phyloP scores from a whole-genome alignment of 768 basidiomycete genomes.

The Boletus sp. region DNA sequence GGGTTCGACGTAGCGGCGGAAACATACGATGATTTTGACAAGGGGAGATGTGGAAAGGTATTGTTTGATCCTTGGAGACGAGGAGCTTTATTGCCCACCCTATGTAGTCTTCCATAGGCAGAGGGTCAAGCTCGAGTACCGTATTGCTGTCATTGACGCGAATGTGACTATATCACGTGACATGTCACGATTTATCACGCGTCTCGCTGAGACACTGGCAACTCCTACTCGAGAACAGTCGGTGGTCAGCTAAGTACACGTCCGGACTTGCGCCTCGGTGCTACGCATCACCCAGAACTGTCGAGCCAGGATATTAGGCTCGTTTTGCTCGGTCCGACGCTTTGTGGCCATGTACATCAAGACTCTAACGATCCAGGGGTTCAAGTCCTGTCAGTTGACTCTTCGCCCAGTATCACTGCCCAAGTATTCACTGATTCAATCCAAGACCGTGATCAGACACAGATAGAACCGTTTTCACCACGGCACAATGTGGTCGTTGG shows the following conservation, averaged over 20 bases:
- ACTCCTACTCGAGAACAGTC: not conserved
- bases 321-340: not conserved
- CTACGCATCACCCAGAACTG: not conserved
- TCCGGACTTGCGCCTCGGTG: not conserved
- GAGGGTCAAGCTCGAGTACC: no score
- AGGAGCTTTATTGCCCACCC: not conserved
- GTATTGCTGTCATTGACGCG: not conserved
- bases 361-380: conserved; percentile 88
- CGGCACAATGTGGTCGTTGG: conserved; percentile 97
- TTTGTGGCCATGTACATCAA: conserved; percentile 68
- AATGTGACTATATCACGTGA: conserved; percentile 24
- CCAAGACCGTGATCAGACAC: conserved; percentile 80
- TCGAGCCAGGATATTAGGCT: not conserved
- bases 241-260: no score
- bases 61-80: conserved; percentile 72
- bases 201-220: not conserved
- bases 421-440: conserved; percentile 2
- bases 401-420: not conserved
- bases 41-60: conserved; percentile 70
- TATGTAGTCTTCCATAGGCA: not conserved
- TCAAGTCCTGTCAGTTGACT: conserved; percentile 83
- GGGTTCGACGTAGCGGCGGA: conserved; percentile 53
- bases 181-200: conserved; percentile 16
- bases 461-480: conserved; percentile 92
- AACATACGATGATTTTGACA: conserved; percentile 65